These are phyloP conservation scores for Mortierella sp. DNA, from an alignment of 371 early-diverging fungal genomes.

Conservation along the genomic window DNA sequence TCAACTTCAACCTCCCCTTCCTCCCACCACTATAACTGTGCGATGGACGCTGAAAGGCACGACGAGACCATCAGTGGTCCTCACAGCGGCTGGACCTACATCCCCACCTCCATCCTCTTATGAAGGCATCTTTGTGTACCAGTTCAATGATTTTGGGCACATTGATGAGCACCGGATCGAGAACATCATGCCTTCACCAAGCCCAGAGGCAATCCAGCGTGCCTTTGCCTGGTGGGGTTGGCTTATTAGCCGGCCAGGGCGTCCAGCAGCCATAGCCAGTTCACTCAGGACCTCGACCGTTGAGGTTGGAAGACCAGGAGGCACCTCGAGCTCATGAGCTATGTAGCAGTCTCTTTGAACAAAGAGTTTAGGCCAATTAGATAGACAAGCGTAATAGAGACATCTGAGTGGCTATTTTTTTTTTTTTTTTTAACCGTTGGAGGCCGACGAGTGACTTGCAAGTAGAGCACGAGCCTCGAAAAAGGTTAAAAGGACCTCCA, in stretches of 20 bases:
- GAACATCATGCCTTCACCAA: conserved; percentile 68
- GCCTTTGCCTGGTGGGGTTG: conserved; percentile 54
- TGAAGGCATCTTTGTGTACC: conserved; percentile 64
- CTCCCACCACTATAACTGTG: conserved; percentile 49
- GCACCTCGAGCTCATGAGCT: conserved; percentile 26
- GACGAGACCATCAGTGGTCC: conserved; percentile 52
- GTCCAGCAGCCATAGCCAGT: conserved; percentile 32
- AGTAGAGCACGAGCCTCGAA: no score
- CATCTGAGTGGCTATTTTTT: background rate
- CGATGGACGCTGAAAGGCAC: conserved; percentile 66
- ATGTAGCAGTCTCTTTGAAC: conserved; percentile 16
- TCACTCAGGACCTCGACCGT: background rate
- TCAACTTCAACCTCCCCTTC: conserved; percentile 2
- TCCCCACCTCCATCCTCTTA: conserved; percentile 45
- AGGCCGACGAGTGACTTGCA: background rate
- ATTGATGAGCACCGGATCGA: conserved; percentile 70
- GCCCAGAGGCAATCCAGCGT: conserved; percentile 58
- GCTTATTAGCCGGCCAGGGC: conserved; percentile 33
- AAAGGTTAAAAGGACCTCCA: background rate
- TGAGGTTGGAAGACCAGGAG: conserved; percentile 5
- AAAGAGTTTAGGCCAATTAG: conserved; percentile 12
- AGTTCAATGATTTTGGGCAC: conserved; percentile 59
- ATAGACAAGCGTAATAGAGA: background rate
- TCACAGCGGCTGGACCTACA: conserved; percentile 45
- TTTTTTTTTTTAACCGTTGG: background rate